These are phyloP conservation scores for Vitis hybrid DNA, from an alignment of 177 flowering plant genomes.

Conservation along the genomic window DNA sequence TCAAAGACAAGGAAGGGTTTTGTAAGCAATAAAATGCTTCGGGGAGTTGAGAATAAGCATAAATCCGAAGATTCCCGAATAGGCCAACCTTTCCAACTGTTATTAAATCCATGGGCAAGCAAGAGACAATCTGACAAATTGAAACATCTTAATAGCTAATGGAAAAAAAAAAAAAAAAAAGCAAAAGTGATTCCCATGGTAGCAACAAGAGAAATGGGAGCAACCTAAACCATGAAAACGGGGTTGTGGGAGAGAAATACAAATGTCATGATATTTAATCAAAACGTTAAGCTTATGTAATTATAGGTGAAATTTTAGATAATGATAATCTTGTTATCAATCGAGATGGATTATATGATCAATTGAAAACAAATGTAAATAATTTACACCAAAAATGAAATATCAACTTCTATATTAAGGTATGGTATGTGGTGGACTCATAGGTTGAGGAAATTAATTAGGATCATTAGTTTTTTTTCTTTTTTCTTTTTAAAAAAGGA, in stretches of 20 bases:
- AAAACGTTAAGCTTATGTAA: too few relatives aligned
- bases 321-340: too few relatives aligned
- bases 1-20: not conserved
- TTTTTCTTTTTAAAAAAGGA: too few relatives aligned
- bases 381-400: too few relatives aligned
- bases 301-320: too few relatives aligned
- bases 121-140: not conserved
- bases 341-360: too few relatives aligned
- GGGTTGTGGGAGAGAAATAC: not conserved
- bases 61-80: not conserved
- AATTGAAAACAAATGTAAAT: too few relatives aligned
- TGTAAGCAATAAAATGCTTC: not conserved
- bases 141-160: not conserved
- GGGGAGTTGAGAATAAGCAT: constrained; percentile 3
- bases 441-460: too few relatives aligned
- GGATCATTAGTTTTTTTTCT: too few relatives aligned
- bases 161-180: not conserved
- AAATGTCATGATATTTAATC: not conserved
- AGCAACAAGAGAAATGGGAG: not conserved
- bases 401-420: too few relatives aligned
- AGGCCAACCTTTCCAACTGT: not conserved
- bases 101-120: not conserved
- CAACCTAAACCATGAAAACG: constrained; percentile 3
- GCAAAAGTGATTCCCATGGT: too few relatives aligned
- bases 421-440: too few relatives aligned